A percentile compares a stretch with the other conserved stretches of the same genome.
Conservation (phyloP, 805 yeast genomes). For the Candida sphagnicola region DNA sequence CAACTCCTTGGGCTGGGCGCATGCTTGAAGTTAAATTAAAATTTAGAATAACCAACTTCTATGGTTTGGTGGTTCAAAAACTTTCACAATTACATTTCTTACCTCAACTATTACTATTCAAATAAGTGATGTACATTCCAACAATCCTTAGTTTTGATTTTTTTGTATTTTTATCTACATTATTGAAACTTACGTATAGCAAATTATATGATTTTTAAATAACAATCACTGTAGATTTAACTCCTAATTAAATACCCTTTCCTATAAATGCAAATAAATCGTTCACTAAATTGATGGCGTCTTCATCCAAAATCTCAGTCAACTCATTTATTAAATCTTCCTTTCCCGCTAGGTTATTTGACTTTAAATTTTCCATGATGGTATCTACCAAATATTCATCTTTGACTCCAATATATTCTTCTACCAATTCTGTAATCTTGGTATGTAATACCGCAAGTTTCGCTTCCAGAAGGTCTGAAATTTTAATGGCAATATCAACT, state of each 20-base stretch:
- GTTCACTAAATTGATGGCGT: constrained; percentile 38
- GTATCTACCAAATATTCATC: constrained; percentile 49
- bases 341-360: constrained; percentile 25
- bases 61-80: too few relatives aligned
- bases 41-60: too few relatives aligned
- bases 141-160: background rate
- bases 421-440: constrained; percentile 41
- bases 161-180: background rate
- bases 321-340: constrained; percentile 41
- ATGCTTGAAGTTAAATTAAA: background rate
- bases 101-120: background rate
- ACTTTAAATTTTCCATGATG: constrained; percentile 34
- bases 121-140: background rate
- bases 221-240: background rate
- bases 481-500: constrained; percentile 1
- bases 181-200: background rate
- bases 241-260: background rate
- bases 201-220: background rate
- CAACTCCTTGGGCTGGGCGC: constrained; percentile 68
- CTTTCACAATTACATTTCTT: too few relatives aligned
- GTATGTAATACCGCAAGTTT: constrained; percentile 20
- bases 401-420: constrained; percentile 49
- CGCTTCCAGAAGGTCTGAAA: constrained; percentile 10
- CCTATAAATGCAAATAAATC: constrained; percentile 30
- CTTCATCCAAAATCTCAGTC: constrained; percentile 49